Evolutionary conservation across 495 filamentous ascomycete genomes (phyloP).

Genomic region (Penicillium daleae): DNA sequence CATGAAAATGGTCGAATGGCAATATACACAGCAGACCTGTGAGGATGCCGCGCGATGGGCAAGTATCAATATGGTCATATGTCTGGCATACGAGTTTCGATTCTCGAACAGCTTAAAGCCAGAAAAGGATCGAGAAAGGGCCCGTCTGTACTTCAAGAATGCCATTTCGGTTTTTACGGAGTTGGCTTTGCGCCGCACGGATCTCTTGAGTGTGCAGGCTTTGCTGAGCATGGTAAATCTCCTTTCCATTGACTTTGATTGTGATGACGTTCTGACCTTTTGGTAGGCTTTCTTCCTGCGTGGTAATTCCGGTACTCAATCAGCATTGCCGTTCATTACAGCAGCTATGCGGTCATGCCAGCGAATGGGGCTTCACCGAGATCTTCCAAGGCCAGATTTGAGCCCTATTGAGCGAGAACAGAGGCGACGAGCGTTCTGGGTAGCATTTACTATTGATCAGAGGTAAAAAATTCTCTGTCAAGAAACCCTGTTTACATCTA

Average conservation of each 20-base stretch:
- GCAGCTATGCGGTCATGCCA: conserved; percentile 89
- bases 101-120: conserved; percentile 86
- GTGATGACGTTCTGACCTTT: conserved; percentile 8
- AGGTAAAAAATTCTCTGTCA: conserved; percentile 53
- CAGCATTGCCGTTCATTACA: conserved; percentile 84
- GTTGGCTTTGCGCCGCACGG: conserved; percentile 88
- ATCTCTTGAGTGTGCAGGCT: conserved; percentile 91
- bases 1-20: conserved; percentile 90
- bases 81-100: conserved; percentile 84
- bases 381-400: conserved; percentile 80
- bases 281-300: conserved; percentile 81
- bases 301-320: conserved; percentile 91
- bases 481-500: background rate
- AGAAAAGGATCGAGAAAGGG: conserved; percentile 85
- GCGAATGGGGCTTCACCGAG: conserved; percentile 93
- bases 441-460: conserved; percentile 92
- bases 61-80: conserved; percentile 87
- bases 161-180: conserved; percentile 90
- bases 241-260: too few species aligned
- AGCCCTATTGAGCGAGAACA: conserved; percentile 86
- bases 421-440: conserved; percentile 95
- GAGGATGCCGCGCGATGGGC: conserved; percentile 97
- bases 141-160: conserved; percentile 93
- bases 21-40: conserved; percentile 89
- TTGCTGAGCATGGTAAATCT: conserved; percentile 79